Base-by-base conservation (phyloP, 257 asterid genomes). In the Salvia rosmarinus region DNA sequence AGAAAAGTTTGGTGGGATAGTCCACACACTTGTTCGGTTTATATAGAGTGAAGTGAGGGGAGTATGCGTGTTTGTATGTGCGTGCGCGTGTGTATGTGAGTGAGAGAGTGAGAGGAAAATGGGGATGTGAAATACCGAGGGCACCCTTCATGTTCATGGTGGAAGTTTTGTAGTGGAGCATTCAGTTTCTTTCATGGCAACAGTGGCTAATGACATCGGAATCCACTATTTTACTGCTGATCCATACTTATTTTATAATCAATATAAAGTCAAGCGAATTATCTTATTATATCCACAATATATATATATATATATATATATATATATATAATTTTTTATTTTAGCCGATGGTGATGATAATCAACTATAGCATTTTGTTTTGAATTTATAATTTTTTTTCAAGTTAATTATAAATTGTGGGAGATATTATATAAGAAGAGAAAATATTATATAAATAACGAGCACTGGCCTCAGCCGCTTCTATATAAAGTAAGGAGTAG, bases 141-240 rank as follows among this genome's bases (percentile, higher is more conserved):
- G 39, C 52, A 5, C 64, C 81, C 77, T 72, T n/a, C n/a, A n/a
- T n/a, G n/a, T n/a, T n/a, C n/a, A n/a, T 72, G 49, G 69, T 77
- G 74, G 77, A 68, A 16, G 52, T 56, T 16, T 13, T 46, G 64
- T 57, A 57, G 70, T 77, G 77, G 81, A 71, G 75, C 81, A 69
- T 64, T 76, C 6, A 11, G 17, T 56, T 44, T 42, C 32, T 21
- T 71, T 34, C 55, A 28, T 39, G 72, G 47, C 62, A 20, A 50
- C 46, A 75, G 59, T 75, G 79, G 74, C 32, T 54, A 64, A 39
- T 58, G 81, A 77, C 81, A 64, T 55, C 19, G 16, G 30, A 47
- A 9, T 70, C 73, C 81, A 77, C 77, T 70, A 46, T 64, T 72
- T 55, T n/a, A 55, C 20, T 50, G 11, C 44, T 74, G 13, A 35